phyloP scores from a whole-genome alignment of 371 early-diverging fungal species.

The Parasitella parasitica region DNA sequence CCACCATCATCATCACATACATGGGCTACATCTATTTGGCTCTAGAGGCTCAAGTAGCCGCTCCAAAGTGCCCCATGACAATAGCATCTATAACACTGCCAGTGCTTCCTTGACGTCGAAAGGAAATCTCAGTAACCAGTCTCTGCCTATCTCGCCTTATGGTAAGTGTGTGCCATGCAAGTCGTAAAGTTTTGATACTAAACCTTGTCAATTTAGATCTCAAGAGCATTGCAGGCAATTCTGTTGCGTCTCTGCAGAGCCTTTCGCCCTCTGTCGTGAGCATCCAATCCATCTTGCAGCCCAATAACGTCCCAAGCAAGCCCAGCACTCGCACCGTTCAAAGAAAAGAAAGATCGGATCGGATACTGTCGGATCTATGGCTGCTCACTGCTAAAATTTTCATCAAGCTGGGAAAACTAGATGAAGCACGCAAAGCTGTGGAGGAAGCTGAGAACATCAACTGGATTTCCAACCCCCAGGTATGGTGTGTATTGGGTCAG shows the following conservation, averaged over 20 bases:
- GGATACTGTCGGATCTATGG: constrained; percentile 53
- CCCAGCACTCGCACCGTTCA: constrained; percentile 26
- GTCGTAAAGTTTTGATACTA: background rate
- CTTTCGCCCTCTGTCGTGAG: constrained; percentile 28
- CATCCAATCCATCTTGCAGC: constrained; percentile 25
- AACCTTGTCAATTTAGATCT: constrained; percentile 2
- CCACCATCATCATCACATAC: constrained; percentile 18
- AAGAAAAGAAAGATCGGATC: constrained; percentile 18
- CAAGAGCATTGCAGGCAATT: constrained; percentile 14
- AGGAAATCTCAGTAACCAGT: constrained; percentile 10
- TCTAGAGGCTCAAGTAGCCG: constrained; percentile 23
- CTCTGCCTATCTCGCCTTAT: constrained; percentile 11
- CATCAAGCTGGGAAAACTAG: constrained; percentile 52
- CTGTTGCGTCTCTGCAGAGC: constrained; percentile 26
- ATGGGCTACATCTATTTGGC: constrained; percentile 27
- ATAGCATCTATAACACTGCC: background rate
- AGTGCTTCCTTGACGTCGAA: background rate
- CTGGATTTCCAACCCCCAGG: constrained; percentile 49
- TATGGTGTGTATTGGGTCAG: constrained; percentile 64
- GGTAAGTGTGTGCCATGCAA: background rate
- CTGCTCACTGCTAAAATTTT: constrained; percentile 64
- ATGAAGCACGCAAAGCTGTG: constrained; percentile 65
- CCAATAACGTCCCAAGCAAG: constrained; percentile 17
- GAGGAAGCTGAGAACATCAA: constrained; percentile 67
- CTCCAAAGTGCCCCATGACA: background rate